Evolutionary conservation across 345 rosid species (phyloP).

Genomic region (Salix arbutifolia): DNA sequence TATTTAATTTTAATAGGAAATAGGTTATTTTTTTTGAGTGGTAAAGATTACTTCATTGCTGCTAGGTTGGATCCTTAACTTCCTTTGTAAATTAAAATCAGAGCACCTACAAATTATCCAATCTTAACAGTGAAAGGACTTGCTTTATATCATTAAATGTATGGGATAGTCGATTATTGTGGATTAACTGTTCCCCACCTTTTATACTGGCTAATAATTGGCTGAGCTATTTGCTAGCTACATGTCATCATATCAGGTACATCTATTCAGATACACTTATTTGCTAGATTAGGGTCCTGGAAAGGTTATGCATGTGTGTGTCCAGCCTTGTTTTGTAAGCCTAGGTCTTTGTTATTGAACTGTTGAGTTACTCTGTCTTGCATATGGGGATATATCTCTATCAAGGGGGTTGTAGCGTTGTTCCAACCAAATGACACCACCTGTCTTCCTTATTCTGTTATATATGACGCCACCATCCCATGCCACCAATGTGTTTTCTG

Average conservation of each 20-base stretch:
- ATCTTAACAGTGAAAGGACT: neutral
- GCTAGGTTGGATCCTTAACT: neutral
- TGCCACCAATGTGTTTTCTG: neutral
- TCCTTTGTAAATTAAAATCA: neutral
- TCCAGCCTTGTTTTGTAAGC: neutral
- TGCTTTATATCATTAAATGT: no score
- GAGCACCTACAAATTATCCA: neutral
- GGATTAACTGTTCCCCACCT: no score
- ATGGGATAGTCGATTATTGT: neutral
- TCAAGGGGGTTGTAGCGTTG: neutral
- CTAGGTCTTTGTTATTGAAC: neutral
- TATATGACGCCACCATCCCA: no score
- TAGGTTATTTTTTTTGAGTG: neutral
- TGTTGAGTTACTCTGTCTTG: neutral
- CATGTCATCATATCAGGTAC: neutral
- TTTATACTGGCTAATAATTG: neutral
- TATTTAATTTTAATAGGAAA: neutral
- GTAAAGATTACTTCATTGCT: neutral
- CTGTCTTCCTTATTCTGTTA: no score
- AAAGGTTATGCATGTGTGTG: neutral
- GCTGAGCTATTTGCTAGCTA: neutral
- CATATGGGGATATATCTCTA: neutral
- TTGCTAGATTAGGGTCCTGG: neutral
- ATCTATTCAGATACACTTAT: neutral
- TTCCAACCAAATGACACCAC: neutral